These are phyloP conservation scores for Phlegmacium glaucopus DNA, from an alignment of 768 basidiomycete genomes.

Conservation along the genomic window DNA sequence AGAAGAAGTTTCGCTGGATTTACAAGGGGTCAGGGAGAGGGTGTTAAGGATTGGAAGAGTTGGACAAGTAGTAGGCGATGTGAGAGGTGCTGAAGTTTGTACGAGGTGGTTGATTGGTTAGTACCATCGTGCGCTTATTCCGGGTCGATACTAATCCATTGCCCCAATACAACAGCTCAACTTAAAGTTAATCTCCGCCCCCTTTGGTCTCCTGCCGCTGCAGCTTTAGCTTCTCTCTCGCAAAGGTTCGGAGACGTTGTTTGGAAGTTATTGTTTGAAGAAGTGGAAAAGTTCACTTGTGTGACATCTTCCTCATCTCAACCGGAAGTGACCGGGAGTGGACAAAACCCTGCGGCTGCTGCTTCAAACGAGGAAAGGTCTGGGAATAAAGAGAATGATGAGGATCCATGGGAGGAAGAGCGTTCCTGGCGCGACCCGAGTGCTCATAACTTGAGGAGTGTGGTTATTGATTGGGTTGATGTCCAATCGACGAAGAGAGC, in stretches of 20 bases:
- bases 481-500: conserved; percentile 23
- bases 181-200: conserved; percentile 93
- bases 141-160: too few relatives aligned
- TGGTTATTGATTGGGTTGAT: conserved; percentile 47
- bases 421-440: conserved; percentile 77
- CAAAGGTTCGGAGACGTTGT: conserved; percentile 63
- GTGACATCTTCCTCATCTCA: conserved; percentile 1
- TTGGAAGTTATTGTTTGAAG: conserved; percentile 68
- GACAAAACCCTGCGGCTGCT: conserved; percentile 5
- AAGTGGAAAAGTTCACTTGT: conserved; percentile 41
- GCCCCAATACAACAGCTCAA: conserved; percentile 50
- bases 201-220: conserved; percentile 79
- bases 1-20: conserved; percentile 76
- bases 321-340: conserved; percentile 10
- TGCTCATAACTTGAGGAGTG: conserved; percentile 55
- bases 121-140: conserved; percentile 15
- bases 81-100: conserved; percentile 58
- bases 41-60: conserved; percentile 75
- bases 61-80: conserved; percentile 57
- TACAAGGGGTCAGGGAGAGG: conserved; percentile 81
- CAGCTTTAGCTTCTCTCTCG: conserved; percentile 53
- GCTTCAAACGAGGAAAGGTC: conserved; percentile 3
- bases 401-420: conserved; percentile 62
- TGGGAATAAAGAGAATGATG: conserved; percentile 10
- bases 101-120: conserved; percentile 72